Evolutionary conservation across 768 basidiomycete genomes (phyloP), one percentile per base, ranked within the genome.

Genomic region (Tricholoma furcatifolium): DNA sequence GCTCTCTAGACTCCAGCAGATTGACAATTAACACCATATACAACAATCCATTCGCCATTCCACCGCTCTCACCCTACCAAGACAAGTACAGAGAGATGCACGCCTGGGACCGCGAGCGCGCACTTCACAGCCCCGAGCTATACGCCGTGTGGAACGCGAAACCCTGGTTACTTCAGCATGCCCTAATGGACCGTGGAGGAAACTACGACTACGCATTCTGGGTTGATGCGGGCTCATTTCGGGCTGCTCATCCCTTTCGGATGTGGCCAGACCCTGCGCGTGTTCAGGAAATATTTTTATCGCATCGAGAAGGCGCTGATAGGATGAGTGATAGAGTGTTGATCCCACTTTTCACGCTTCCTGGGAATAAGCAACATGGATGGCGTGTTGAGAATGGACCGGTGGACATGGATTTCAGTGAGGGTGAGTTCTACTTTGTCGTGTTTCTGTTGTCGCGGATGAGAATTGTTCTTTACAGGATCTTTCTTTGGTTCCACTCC

Each of bases 81-180:
- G 59, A 53, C 2, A 57, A 55, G 6, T 82, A 83, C 60, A 51
- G 60, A 4, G 57, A 63, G 32, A 77, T 81, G 75, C 75, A 78
- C 44, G 54, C 52, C 3, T 62, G 65, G 55, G 82, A 83, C 58
- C 68, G 78, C 15, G 79, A 83, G 61, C 66, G 60, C 7, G 45
- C 50, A 6, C 51, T 62, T 2, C 80, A 82, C 58, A 73, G 70
- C 0, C 72, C 80, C 0, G 77, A 78, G 38, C 62, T 82, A 7
- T 83, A 82, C 57, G 80, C 80, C 3, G 67, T 82, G 1, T 81
- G 81, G 81, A 79, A 79, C 51, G 74, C 73, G 0, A 83, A 83
- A 59, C 72, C 80, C 7, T 82, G 72, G 62, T 71, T 80, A 43
- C 67, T 83, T 32, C 65, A 73, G 27, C 67, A 75, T 36, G 81